A percentile compares a stretch with the other conserved stretches of the same genome.
Conservation (phyloP, 2,329 filamentous ascomycete species). For the Diaporthe eres region DNA sequence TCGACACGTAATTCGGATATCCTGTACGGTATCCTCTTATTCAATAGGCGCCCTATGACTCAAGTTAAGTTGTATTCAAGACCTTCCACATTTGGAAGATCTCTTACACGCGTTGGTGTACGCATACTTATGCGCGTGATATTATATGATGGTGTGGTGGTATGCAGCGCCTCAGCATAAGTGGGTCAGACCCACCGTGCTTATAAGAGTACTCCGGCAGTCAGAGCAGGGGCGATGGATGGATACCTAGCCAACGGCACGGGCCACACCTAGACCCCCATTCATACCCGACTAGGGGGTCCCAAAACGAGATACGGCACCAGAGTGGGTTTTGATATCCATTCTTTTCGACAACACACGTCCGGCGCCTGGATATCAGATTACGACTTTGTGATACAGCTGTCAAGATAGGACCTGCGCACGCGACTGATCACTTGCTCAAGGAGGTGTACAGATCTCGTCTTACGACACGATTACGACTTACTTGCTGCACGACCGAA, state of each 20-base stretch:
- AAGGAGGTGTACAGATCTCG: not conserved
- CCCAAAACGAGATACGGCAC: not conserved
- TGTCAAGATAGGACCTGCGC: not conserved
- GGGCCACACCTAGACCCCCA: not conserved
- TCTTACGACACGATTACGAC: slow-evolving; percentile 7
- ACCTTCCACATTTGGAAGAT: not conserved
- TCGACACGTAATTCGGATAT: not conserved
- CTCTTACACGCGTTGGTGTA: slow-evolving; percentile 11
- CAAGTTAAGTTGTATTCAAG: not conserved
- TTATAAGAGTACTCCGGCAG: not conserved
- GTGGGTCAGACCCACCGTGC: slow-evolving; percentile 4
- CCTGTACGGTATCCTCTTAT: not conserved
- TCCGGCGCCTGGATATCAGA: not conserved
- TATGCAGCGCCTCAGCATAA: slow-evolving; percentile 10
- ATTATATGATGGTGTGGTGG: slow-evolving; percentile 10
- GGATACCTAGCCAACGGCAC: slow-evolving; percentile 1
- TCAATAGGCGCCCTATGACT: not conserved
- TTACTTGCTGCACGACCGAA: slow-evolving; percentile 7
- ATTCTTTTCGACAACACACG: not conserved
- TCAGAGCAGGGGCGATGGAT: not conserved
- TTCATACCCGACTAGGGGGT: not conserved
- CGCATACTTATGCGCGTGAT: slow-evolving; percentile 13
- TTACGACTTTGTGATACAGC: not conserved
- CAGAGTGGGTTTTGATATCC: not conserved
- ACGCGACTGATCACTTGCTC: not conserved